Base-by-base conservation (phyloP, 441 rosid genomes). In the Populus tomentosa region DNA sequence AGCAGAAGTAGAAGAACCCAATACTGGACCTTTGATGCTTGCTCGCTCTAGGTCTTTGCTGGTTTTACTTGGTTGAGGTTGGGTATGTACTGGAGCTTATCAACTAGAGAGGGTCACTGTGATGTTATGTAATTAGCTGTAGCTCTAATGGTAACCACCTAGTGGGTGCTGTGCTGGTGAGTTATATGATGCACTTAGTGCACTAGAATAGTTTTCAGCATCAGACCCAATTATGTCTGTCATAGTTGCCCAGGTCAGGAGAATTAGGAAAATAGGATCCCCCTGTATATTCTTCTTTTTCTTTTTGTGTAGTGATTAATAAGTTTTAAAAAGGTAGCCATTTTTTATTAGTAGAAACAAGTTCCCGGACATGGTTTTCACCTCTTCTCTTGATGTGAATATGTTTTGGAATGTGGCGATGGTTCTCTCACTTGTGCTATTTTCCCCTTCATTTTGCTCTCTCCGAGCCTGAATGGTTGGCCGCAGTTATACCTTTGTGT, bases 231-330 rank as follows among this genome's bases (percentile, higher is more conserved):
- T n/a, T n/a, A n/a, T n/a, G n/a, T n/a, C n/a, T 75, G 69, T 67
- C 77, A 21, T 80, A 72, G 85, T 69, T 67, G 84, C 75, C 72
- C 78, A 81, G 83, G 53, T 82, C 35, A 77, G 74, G 82, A 80
- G 84, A 71, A 70, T 77, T 83, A 83, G 89, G 82, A 69, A 2
- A 40, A 46, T 82, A 84, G 88, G 81, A 71, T 84, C 73, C 63
- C 80, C 86, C 30, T 87, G 87, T 89, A 87, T 73, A 85, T 85
- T 81, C 69, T 81, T n/a, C 5, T 16, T 72, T 18, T 62, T 67
- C 63, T 18, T 24, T 67, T 18, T 32, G 69, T 78, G 78, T 82
- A 80, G 83, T 74, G 80, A 78, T 80, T 79, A 26, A 65, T 50
- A 66, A 75, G 74, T 73, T 77, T 46, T 73, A 18, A 30, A 40